Conservation (phyloP, 805 yeast species). For the Candida nitratophila region DNA sequence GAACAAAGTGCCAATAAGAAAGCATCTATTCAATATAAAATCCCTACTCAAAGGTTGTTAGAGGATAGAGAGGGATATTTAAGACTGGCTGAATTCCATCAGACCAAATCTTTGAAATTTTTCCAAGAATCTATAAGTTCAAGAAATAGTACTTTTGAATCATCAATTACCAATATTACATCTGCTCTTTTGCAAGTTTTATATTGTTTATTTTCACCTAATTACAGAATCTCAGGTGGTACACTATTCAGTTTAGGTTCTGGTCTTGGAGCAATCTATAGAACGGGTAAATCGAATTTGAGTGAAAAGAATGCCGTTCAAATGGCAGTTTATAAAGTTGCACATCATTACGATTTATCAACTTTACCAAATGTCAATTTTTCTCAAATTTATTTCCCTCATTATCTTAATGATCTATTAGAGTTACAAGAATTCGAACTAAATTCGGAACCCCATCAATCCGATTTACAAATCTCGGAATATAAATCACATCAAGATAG, state of each 20-base stretch:
- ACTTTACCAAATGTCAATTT: conserved; percentile 1
- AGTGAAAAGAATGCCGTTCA: conserved; percentile 1
- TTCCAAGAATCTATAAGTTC: conserved; percentile 6
- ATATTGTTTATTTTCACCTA: conserved; percentile 10
- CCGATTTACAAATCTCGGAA: not conserved
- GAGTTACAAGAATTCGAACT: conserved; percentile 2
- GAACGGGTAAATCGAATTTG: not conserved
- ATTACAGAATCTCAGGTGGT: conserved; percentile 8
- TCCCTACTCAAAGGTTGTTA: conserved; percentile 3
- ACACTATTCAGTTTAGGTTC: conserved; percentile 9
- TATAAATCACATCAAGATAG: not conserved
- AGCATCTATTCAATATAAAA: not conserved
- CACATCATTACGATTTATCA: conserved; percentile 2
- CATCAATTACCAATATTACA: conserved; percentile 3
- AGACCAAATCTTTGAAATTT: conserved; percentile 9
- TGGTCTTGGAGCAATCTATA: conserved; percentile 5
- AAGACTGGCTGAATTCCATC: conserved; percentile 13
- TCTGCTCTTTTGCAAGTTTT: conserved; percentile 7
- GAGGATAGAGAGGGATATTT: conserved; percentile 9
- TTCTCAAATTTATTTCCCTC: conserved; percentile 9
- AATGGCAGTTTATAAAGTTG: not conserved
- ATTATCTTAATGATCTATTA: conserved; percentile 8
- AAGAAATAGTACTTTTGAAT: conserved; percentile 2
- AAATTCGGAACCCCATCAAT: not conserved
- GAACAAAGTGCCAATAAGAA: not conserved